Base-by-base conservation (phyloP, 2,329 filamentous ascomycete species). In the Capronia coronata region DNA sequence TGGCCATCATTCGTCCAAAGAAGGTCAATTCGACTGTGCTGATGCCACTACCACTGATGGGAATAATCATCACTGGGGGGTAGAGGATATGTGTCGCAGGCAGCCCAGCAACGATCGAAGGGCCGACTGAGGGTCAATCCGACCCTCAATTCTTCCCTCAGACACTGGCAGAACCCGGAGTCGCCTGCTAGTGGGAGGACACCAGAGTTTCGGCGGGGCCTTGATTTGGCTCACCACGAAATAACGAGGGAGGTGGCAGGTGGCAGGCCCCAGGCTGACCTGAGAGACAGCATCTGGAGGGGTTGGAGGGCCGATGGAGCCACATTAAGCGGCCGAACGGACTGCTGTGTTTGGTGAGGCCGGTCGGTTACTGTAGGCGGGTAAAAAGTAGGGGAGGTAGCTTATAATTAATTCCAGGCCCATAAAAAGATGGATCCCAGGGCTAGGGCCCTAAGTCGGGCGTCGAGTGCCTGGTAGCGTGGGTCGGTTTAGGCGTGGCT, bases 161-260 rank as follows among this genome's bases (percentile, higher is more conserved):
- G 29, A 6, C 29, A n/a, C 7, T n/a, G 11, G 13, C 29, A 32
- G 29, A 32, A 38, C 5, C 14, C 6, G 35, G 14, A 38, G 14
- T 19, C 4, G 35, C 16, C 16, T 18, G 46, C 22, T n/a, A 34
- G 7, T 7, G 14, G 23, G 2, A 32, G 38, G 37, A 16, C 23
- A 14, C 40, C 40, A 42, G 39, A 19, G 29, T 41, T 48, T 42
- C 43, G 43, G 43, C 43, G 48, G 48, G 48, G 48, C 41, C 34
- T 46, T 23, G 13, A 19, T 32, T 38, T 34, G 16, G 22, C 16
- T 21, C 38, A 25, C 27, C 29, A 25, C 34, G 27, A 42, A 11
- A 16, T 8, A n/a, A 29, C 21, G 37, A 25, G 30, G 34, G 18
- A 37, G 11, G 14, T 5, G 34, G 10, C 34, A 7, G 14, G 11